Evolutionary conservation across 176 grass and related monocot genomes (phyloP), one percentile per base, ranked within the genome.

Genomic region (Elaeis guineensis): DNA sequence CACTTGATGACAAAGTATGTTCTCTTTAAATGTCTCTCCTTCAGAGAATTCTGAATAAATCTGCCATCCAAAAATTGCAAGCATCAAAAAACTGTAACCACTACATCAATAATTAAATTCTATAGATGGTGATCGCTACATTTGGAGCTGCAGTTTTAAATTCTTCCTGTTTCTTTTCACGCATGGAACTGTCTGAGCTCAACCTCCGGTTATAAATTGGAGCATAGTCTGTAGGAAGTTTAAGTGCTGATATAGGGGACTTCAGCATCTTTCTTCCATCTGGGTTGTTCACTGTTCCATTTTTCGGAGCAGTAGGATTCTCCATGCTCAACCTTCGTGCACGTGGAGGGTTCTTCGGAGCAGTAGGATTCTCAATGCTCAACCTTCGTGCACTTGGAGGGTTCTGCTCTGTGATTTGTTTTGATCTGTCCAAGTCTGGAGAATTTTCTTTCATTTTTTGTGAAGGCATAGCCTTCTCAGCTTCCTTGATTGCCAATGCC

Each of bases 261-360:
- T 84, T 80, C 28, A 69, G 35, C 21, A 23, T 30, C 55, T 54
- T 82, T 70, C 69, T 78, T 50, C 61, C 59, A 70, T 71, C 63
- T 55, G 9, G 22, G 24, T 22, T 72, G 25, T 51, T 58, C 57
- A 75, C 19, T 57, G 74, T 66, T 54, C 60, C 70, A 55, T 54
- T 28, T 78, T 84, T 85, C 29, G 62, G 24, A 75, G 56, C 61
- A 64, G 63, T 79, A 60, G 61, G 61, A 55, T 78, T 82, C 68
- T 90, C 91, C 61, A 85, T 77, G 62, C 86, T 96, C 60, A 90
- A 63, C 58, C 91, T 84, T 61, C 83, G 80, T 71, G 77, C 21
- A 66, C 74, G 73, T 73, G 80, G 79, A 9, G 77, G 86, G 3
- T 80, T 95, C 23, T 8, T 85, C 29, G 62, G 24, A 75, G 56